These are phyloP conservation scores for Crithidia fasciculata DNA, from an alignment of 208 protist genomes.

Conservation along the genomic window DNA sequence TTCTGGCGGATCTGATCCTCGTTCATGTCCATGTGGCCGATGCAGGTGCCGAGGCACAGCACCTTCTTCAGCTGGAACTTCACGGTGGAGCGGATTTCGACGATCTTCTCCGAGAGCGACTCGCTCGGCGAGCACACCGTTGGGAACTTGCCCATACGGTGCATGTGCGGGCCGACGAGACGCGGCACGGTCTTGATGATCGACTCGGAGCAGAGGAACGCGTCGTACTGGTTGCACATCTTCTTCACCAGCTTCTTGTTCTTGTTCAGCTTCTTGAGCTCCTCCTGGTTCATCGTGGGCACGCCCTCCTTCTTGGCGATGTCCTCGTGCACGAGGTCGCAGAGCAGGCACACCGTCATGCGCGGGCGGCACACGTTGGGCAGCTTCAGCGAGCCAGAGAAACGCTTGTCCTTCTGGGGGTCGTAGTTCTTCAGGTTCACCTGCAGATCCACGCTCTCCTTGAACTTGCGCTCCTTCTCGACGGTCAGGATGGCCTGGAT, in stretches of 20 bases:
- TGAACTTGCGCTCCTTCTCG: constrained; percentile 95
- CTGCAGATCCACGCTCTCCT: constrained; percentile 99
- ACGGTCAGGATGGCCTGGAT: constrained; percentile 81
- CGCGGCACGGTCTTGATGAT: constrained; percentile 98
- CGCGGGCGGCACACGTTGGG: constrained; percentile 93
- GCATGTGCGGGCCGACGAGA: constrained; percentile 97
- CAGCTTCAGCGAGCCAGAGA: constrained; percentile 96
- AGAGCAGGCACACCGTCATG: constrained; percentile 97
- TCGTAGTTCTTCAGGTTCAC: constrained; percentile 99
- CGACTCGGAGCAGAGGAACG: constrained; percentile 97
- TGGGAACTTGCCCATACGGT: constrained; percentile 99
- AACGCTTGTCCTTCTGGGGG: constrained; percentile 99
- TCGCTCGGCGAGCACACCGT: constrained; percentile 94
- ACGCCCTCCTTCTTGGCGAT: constrained; percentile 92
- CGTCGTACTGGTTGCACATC: constrained; percentile 98
- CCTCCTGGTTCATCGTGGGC: constrained; percentile 96
- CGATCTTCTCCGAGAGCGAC: constrained; percentile 94
- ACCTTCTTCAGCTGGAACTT: constrained; percentile 99
- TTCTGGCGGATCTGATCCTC: constrained; percentile 97
- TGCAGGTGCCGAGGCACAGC: constrained; percentile 96
- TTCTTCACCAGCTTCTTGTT: constrained; percentile 99
- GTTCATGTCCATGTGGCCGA: constrained; percentile 97
- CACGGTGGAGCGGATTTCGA: constrained; percentile 95
- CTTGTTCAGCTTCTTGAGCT: constrained; percentile 99
- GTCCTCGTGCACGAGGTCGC: constrained; percentile 96